A percentile compares a stretch with the other conserved stretches of the same genome.
Conservation (phyloP, 106 monocot genomes). For the Hemerocallis citrina region DNA sequence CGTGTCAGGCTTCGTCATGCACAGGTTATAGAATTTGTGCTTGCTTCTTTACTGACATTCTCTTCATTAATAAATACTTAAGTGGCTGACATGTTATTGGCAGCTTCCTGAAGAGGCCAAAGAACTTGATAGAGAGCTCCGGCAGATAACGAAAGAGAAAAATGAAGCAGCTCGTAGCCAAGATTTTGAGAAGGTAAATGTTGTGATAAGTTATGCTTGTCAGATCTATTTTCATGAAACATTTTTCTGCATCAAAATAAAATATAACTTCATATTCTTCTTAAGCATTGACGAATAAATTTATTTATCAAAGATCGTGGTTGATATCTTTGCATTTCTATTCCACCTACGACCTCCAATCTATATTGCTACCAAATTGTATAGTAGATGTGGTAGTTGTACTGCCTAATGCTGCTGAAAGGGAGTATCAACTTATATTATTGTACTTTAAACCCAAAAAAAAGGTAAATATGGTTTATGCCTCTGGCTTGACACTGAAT, state of each 20-base stretch:
- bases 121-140: slow-evolving; percentile 69
- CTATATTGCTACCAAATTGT: not conserved
- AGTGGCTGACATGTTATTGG: not conserved
- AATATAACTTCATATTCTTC: not conserved
- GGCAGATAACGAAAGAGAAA: slow-evolving; percentile 69
- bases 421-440: no score
- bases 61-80: not conserved
- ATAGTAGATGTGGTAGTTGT: not conserved
- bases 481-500: no score
- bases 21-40: slow-evolving; percentile 26
- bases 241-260: not conserved
- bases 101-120: slow-evolving; percentile 76
- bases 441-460: no score
- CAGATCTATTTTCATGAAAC: not conserved
- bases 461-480: no score
- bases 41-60: no score
- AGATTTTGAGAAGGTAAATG: slow-evolving; percentile 70
- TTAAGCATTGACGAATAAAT: not conserved
- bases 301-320: not conserved
- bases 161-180: slow-evolving; percentile 67
- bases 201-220: no score
- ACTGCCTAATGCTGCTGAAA: not conserved
- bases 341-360: not conserved
- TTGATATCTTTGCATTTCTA: not conserved
- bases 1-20: slow-evolving; percentile 76